These are phyloP conservation scores for Ceratocystis ficicola DNA, from an alignment of 2,329 filamentous ascomycete genomes.

Conservation along the genomic window DNA sequence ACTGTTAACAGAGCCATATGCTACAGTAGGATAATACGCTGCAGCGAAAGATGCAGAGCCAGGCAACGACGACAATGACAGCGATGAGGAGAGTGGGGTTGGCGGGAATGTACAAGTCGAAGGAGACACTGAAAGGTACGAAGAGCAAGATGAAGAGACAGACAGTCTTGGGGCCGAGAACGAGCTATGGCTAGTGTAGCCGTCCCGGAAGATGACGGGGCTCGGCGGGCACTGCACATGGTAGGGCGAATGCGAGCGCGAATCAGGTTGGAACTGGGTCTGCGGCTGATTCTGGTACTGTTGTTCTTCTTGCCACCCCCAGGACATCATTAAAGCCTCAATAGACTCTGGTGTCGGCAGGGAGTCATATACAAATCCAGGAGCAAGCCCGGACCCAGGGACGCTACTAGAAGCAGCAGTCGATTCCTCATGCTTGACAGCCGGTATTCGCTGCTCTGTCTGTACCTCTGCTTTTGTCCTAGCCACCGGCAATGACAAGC, in stretches of 20 bases:
- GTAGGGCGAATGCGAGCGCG: constrained; percentile 23
- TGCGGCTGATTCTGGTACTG: constrained; percentile 28
- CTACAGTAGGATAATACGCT: not conserved
- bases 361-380: not conserved
- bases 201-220: constrained; percentile 30
- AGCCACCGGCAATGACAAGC: constrained; percentile 62
- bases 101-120: constrained; percentile 26
- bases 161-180: not conserved
- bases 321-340: not conserved
- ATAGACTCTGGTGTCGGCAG: not conserved
- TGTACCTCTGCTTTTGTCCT: constrained; percentile 40
- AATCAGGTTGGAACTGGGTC: constrained; percentile 9
- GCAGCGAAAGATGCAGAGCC: not conserved
- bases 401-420: not conserved
- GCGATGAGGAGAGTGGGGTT: not conserved
- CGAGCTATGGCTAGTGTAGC: constrained; percentile 22
- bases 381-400: not conserved
- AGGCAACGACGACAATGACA: not conserved
- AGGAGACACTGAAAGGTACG: not conserved
- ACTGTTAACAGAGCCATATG: not conserved
- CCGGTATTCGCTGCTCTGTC: not conserved
- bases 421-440: not conserved
- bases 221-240: constrained; percentile 38
- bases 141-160: constrained; percentile 1
- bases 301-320: not conserved